Percentiles rank a stretch among this genome's conserved stretches.
These are phyloP conservation scores for Fusarium secorum DNA, from an alignment of 2,329 filamentous ascomycete genomes.

Conservation along the genomic window DNA sequence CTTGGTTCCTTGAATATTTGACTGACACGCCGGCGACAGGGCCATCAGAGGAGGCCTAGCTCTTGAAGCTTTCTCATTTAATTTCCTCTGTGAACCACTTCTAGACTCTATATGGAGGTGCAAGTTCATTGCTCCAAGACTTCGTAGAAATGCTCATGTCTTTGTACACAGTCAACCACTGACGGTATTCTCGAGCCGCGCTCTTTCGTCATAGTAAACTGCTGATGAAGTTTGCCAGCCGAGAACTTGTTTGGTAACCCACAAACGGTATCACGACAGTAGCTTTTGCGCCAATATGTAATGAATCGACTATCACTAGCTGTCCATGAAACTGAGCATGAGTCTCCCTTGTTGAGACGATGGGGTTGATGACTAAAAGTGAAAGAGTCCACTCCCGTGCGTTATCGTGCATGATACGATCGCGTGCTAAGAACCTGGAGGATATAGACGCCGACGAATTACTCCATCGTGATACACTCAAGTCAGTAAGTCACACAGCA, in stretches of 20 bases:
- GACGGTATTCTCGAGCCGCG: neutral
- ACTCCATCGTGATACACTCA: neutral
- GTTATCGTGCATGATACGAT: neutral
- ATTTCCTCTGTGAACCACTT: neutral
- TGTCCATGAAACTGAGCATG: neutral
- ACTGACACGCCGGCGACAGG: neutral
- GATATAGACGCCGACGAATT: neutral
- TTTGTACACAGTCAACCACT: neutral
- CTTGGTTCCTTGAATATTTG: neutral
- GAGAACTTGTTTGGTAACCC: neutral
- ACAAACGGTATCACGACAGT: too few species aligned
- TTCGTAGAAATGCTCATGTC: neutral
- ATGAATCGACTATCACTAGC: neutral
- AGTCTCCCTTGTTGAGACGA: neutral
- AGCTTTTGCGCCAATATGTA: too few species aligned
- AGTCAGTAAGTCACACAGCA: neutral
- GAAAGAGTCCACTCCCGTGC: neutral
- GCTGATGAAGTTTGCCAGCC: neutral
- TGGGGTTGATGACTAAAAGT: neutral
- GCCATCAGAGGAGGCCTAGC: neutral
- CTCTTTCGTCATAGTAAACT: neutral
- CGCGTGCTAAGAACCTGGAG: neutral
- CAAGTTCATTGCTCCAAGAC: neutral
- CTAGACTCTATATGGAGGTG: too few species aligned
- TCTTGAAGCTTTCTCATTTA: neutral